Evolutionary conservation across 225 moss, liverwort and hornwort species (phyloP).

Genomic region (Thuidium tamariscinum): DNA sequence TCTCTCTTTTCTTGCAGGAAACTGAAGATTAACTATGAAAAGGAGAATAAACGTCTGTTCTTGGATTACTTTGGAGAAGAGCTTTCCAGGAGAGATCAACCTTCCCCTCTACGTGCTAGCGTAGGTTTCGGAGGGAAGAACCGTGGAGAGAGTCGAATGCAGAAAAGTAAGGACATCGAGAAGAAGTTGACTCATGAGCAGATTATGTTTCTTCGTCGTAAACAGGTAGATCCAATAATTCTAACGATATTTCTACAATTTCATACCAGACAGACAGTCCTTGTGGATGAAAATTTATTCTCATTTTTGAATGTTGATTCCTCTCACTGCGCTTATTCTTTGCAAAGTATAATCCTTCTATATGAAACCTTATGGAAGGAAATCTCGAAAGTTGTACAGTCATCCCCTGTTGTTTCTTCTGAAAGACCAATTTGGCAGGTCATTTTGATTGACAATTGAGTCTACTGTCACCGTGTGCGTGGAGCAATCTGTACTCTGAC

Average conservation of each 20-base stretch:
- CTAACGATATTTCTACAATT: neutral
- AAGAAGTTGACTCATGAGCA: conserved; percentile 21
- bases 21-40: conserved; percentile 10
- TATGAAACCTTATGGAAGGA: neutral
- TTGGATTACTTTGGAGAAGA: conserved; percentile 34
- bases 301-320: neutral
- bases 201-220: conserved; percentile 29
- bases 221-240: conserved; percentile 12
- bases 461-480: neutral
- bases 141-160: neutral
- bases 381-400: neutral
- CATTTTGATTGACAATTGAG: neutral
- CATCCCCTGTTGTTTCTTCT: neutral
- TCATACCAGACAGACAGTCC: neutral
- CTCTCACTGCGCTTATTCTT: neutral
- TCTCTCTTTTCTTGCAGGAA: conserved; percentile 11
- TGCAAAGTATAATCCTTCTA: neutral
- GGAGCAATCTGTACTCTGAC: neutral
- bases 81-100: conserved; percentile 10
- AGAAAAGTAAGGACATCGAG: conserved; percentile 11
- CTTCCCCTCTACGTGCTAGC: conserved; percentile 6
- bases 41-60: conserved; percentile 29
- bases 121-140: conserved; percentile 31
- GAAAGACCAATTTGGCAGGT: neutral
- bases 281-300: neutral